Conservation (phyloP, 108 stramenopile genomes). For the Pseudonitzschia delicatissima region DNA sequence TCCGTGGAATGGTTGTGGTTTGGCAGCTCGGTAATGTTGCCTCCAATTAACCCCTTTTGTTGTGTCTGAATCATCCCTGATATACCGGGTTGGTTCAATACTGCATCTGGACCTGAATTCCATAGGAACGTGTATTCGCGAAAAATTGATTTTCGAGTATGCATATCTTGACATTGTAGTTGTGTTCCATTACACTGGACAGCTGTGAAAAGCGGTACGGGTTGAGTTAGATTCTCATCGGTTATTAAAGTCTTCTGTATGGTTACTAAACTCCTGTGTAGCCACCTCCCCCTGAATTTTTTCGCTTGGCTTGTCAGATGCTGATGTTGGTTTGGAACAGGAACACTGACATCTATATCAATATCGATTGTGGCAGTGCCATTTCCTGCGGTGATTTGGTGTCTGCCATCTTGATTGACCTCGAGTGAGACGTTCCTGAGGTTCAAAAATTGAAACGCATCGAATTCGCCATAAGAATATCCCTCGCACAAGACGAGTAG, state of each 20-base stretch:
- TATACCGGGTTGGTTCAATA: background rate
- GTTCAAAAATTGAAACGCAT: too few relatives aligned
- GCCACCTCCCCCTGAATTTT: background rate
- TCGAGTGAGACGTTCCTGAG: background rate
- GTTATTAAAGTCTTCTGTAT: background rate
- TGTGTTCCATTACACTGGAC: background rate
- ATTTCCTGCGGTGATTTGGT: background rate
- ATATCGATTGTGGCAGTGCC: background rate
- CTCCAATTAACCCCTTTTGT: background rate
- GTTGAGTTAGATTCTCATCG: background rate
- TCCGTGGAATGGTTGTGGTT: background rate
- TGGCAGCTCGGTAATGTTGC: too few relatives aligned
- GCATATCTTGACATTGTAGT: too few relatives aligned
- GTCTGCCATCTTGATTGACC: background rate
- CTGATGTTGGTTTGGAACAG: background rate
- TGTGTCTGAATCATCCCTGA: background rate
- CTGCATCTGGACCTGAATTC: background rate
- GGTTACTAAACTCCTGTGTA: background rate
- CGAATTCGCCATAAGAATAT: background rate
- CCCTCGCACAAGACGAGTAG: background rate
- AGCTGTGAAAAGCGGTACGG: background rate
- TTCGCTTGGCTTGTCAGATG: background rate
- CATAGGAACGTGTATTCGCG: background rate
- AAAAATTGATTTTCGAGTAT: background rate
- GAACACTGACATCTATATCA: too few relatives aligned